Evolutionary conservation across 768 basidiomycete species (phyloP).

Genomic region (Cubamyces sp.): DNA sequence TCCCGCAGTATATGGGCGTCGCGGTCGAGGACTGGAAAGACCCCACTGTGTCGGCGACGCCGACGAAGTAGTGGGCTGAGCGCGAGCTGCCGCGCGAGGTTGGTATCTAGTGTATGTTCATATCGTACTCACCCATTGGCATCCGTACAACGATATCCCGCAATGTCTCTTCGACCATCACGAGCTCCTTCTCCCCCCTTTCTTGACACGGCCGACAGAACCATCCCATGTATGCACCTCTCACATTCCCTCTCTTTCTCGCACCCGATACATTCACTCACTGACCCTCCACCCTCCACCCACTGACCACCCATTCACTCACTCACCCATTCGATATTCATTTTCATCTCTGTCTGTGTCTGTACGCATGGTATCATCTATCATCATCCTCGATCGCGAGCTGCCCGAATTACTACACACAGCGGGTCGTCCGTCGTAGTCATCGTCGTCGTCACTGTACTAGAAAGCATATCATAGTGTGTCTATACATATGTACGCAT

Average conservation of each 20-base stretch:
- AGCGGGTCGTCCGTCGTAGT: background rate
- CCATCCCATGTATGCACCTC: too few species aligned
- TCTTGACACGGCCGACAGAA: too few species aligned
- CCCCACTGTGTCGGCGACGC: conserved; percentile 6
- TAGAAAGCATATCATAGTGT: conserved; percentile 13
- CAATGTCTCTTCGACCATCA: too few species aligned
- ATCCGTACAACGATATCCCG: too few species aligned
- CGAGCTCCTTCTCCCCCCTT: too few species aligned
- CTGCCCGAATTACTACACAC: conserved; percentile 1
- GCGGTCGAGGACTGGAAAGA: conserved; percentile 26
- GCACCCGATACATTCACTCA: too few species aligned
- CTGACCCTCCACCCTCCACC: too few species aligned
- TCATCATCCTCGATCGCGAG: background rate
- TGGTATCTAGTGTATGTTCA: too few species aligned
- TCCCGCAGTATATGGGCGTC: conserved; percentile 26
- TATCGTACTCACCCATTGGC: too few species aligned
- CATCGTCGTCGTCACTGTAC: conserved; percentile 7
- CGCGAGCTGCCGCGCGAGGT: background rate
- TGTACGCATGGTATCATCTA: background rate
- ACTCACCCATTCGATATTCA: background rate
- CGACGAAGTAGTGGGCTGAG: background rate
- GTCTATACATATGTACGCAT: conserved; percentile 1
- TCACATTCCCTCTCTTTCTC: too few species aligned
- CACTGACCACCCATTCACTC: too few species aligned
- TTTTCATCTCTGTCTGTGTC: background rate